These are phyloP conservation scores for Colletotrichum australisinense DNA, from an alignment of 2,329 filamentous ascomycete genomes.

Conservation along the genomic window DNA sequence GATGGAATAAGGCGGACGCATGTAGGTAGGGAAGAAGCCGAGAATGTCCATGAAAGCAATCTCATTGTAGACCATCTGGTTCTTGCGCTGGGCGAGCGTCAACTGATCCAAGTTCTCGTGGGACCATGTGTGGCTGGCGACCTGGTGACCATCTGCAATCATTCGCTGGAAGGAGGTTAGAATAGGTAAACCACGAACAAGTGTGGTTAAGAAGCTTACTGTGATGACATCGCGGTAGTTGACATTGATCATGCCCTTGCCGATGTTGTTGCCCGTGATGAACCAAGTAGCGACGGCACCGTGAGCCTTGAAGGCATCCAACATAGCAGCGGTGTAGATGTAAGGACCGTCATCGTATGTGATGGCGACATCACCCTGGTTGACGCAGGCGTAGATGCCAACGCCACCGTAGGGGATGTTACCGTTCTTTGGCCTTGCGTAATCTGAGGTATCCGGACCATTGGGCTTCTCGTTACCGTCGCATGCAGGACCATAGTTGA, in stretches of 20 bases:
- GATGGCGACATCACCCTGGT: conserved; percentile 46
- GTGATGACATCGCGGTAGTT: conserved; percentile 47
- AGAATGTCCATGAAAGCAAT: conserved; percentile 56
- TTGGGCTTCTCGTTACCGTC: conserved; percentile 44
- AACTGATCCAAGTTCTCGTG: conserved; percentile 54
- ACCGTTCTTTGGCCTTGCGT: conserved; percentile 42
- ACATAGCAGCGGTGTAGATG: conserved; percentile 45
- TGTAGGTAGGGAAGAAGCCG: conserved; percentile 59
- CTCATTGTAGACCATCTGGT: conserved; percentile 58
- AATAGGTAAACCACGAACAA: too few relatives aligned
- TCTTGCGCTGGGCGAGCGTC: conserved; percentile 44
- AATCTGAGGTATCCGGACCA: conserved; percentile 39
- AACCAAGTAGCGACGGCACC: conserved; percentile 50
- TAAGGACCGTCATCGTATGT: conserved; percentile 53
- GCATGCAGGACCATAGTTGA: conserved; percentile 43
- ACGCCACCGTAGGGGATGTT: conserved; percentile 42
- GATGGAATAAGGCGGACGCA: conserved; percentile 44
- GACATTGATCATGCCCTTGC: conserved; percentile 48
- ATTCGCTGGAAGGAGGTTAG: conserved; percentile 48
- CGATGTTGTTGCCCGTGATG: conserved; percentile 47
- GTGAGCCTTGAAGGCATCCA: conserved; percentile 48
- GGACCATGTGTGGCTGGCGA: conserved; percentile 60
- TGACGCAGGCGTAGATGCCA: conserved; percentile 47
- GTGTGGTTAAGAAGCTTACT: conserved; percentile 34
- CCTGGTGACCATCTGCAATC: conserved; percentile 57